Percentiles rank a stretch among this genome's conserved stretches.
Conservation (phyloP, 2,329 filamentous ascomycete species). For the Chaetomium globosum region DNA sequence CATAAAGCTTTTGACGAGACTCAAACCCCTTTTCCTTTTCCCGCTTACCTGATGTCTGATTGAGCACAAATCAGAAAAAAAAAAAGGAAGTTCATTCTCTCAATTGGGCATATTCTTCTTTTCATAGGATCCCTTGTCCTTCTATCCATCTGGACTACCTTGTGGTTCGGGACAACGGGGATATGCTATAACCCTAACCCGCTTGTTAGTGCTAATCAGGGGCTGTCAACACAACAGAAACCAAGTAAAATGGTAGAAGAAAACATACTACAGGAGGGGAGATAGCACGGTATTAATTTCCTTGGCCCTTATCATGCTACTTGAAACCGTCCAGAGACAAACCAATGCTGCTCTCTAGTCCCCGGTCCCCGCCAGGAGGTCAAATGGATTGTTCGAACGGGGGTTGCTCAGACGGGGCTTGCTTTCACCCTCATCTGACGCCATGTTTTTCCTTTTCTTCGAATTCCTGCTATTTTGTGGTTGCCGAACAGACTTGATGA, state of each 20-base stretch:
- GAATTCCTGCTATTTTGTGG: conserved; percentile 22
- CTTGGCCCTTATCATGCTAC: neutral
- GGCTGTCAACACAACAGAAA: neutral
- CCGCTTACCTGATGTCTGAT: too few relatives aligned
- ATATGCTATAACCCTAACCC: too few relatives aligned
- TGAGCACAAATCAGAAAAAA: too few relatives aligned
- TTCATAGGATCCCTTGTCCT: neutral
- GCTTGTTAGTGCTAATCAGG: neutral
- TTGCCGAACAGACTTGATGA: conserved; percentile 21
- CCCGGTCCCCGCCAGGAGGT: conserved; percentile 23
- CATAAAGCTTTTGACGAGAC: too few relatives aligned
- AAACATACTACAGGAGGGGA: neutral
- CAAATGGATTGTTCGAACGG: conserved; percentile 30
- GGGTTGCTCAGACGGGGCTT: conserved; percentile 20
- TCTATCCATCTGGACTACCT: conserved; percentile 22
- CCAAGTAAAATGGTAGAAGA: neutral
- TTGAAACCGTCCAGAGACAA: neutral
- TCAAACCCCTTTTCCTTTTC: too few relatives aligned
- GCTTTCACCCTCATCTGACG: conserved; percentile 5
- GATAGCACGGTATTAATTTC: too few relatives aligned
- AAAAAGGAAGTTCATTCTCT: too few relatives aligned
- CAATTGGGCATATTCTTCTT: too few relatives aligned
- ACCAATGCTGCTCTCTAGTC: conserved; percentile 4
- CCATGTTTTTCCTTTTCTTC: conserved; percentile 28
- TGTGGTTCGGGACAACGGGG: neutral